A percentile compares a stretch with the other conserved stretches of the same genome.
These are phyloP conservation scores for Huntiella abstrusa DNA, from an alignment of 2,329 filamentous ascomycete genomes.

Conservation along the genomic window DNA sequence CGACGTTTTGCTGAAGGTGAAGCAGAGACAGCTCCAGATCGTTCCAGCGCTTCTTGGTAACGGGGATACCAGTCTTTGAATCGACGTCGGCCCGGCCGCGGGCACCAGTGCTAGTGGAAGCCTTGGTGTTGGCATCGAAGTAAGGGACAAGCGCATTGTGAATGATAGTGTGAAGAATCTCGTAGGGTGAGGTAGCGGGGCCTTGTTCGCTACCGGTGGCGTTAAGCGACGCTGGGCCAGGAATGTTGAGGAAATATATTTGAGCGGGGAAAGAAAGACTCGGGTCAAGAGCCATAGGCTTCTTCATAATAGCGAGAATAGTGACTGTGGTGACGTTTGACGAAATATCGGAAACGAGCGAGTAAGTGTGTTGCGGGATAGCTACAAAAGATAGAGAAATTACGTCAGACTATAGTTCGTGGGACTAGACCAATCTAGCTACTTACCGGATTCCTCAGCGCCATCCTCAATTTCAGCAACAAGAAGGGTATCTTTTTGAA, in stretches of 20 bases:
- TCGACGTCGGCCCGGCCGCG: conserved; percentile 67
- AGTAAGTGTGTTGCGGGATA: conserved; percentile 49
- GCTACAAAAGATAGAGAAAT: conserved; percentile 17
- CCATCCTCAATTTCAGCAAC: conserved; percentile 33
- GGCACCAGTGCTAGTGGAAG: conserved; percentile 41
- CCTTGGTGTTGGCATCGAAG: conserved; percentile 90
- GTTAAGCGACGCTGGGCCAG: conserved; percentile 55
- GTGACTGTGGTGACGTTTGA: conserved; percentile 63
- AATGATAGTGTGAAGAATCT: conserved; percentile 79
- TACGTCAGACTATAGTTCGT: background rate
- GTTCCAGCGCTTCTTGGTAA: conserved; percentile 93
- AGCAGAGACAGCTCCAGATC: conserved; percentile 80
- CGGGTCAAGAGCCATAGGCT: conserved; percentile 71
- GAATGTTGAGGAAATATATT: conserved; percentile 82
- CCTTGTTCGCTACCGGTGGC: conserved; percentile 50
- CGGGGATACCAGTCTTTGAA: conserved; percentile 81
- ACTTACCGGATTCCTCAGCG: conserved; percentile 26
- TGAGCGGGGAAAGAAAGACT: conserved; percentile 67
- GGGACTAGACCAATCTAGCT: background rate
- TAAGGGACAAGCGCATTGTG: conserved; percentile 86
- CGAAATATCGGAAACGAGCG: conserved; percentile 63
- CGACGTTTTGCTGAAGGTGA: conserved; percentile 91
- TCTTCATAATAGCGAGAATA: conserved; percentile 79
- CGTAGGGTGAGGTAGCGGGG: conserved; percentile 63
- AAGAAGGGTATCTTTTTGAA: conserved; percentile 60